Percentiles rank a stretch among this genome's conserved stretches.
These are phyloP conservation scores for Clavaria fumosa DNA, from an alignment of 768 basidiomycete species.

Conservation along the genomic window DNA sequence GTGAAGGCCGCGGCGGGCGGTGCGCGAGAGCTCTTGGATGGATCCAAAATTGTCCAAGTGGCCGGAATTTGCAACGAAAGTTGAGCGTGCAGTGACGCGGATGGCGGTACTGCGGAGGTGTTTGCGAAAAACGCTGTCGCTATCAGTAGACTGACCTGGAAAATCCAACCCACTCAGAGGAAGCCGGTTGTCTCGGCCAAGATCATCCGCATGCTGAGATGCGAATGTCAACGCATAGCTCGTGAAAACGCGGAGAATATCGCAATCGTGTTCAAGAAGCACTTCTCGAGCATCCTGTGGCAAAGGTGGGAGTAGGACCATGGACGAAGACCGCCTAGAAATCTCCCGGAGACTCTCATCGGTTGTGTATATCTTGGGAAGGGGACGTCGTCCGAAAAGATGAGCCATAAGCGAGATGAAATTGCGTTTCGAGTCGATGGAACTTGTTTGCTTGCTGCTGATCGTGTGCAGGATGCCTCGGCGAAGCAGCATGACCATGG, in stretches of 20 bases:
- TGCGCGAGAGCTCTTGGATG: conserved; percentile 35
- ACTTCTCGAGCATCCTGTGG: conserved; percentile 24
- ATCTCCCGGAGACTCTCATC: conserved; percentile 21
- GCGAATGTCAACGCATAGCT: conserved; percentile 39
- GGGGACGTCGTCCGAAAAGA: conserved; percentile 46
- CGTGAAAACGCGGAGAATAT: conserved; percentile 37
- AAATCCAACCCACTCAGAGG: conserved; percentile 29
- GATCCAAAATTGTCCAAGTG: conserved; percentile 38
- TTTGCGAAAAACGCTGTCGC: conserved; percentile 17
- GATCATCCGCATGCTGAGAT: conserved; percentile 19
- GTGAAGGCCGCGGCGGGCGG: conserved; percentile 36
- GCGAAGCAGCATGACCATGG: conserved; percentile 41
- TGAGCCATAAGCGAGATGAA: conserved; percentile 45
- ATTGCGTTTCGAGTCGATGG: conserved; percentile 28
- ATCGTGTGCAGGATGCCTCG: conserved; percentile 43
- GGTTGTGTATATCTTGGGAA: conserved; percentile 29
- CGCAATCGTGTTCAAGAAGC: conserved; percentile 30
- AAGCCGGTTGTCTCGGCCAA: conserved; percentile 30
- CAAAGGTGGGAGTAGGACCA: conserved; percentile 39
- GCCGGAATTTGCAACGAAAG: conserved; percentile 55
- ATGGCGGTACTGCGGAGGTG: conserved; percentile 26
- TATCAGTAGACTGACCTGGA: conserved; percentile 6
- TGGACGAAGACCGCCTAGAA: conserved; percentile 34
- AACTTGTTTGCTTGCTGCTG: conserved; percentile 26
- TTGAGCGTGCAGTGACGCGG: conserved; percentile 32